A percentile compares a stretch with the other conserved stretches of the same genome.
phyloP scores from a whole-genome alignment of 495 filamentous ascomycete genomes.

The Hypomontagnella submonticulosa region DNA sequence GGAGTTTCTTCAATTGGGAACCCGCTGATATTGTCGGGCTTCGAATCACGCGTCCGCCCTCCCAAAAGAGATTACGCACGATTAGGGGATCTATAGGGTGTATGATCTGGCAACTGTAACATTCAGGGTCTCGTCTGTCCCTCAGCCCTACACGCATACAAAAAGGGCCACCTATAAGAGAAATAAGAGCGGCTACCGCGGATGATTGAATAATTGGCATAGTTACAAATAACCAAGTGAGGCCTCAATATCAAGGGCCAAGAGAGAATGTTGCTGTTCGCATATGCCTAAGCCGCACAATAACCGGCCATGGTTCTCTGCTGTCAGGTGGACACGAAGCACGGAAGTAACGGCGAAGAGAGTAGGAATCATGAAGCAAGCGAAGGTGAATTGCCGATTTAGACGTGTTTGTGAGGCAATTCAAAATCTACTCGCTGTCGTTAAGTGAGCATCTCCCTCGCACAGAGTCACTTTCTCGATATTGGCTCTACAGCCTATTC shows the following conservation, averaged over 20 bases:
- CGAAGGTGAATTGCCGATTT: conserved; percentile 25
- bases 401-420: neutral
- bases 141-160: conserved; percentile 34
- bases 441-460: neutral
- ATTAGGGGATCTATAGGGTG: conserved; percentile 3
- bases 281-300: conserved; percentile 25
- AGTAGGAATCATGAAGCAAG: neutral
- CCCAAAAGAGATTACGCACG: neutral
- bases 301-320: conserved; percentile 5
- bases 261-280: conserved; percentile 14
- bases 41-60: conserved; percentile 29
- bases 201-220: conserved; percentile 28
- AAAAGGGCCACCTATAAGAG: conserved; percentile 21
- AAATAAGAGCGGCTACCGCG: conserved; percentile 31
- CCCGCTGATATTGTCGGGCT: conserved; percentile 12
- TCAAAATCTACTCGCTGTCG: conserved; percentile 9
- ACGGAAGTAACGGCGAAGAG: conserved; percentile 11
- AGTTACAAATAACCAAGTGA: conserved; percentile 25
- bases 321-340: conserved; percentile 3
- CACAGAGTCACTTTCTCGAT: conserved; percentile 11
- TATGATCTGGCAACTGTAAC: conserved; percentile 20
- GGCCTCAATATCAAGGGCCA: conserved; percentile 22
- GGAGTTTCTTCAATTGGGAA: conserved; percentile 31
- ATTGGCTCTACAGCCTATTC: conserved; percentile 5
- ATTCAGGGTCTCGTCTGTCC: conserved; percentile 27